Evolutionary conservation across 805 yeast genomes (phyloP).

Genomic region (Saccharomyces paradoxus): DNA sequence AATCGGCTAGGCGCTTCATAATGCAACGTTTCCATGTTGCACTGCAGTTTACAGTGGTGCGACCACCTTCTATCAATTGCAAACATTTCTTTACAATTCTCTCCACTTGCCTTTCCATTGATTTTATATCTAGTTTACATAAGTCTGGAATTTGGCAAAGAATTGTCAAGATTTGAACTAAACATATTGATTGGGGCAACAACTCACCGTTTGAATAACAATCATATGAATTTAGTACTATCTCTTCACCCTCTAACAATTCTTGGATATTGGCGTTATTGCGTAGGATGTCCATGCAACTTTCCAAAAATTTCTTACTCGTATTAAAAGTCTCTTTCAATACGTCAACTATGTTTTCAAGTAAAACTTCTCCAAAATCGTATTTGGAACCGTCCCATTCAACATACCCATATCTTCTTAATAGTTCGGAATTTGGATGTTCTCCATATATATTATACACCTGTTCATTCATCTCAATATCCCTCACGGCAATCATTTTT

Average conservation of each 20-base stretch:
- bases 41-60: constrained; percentile 35
- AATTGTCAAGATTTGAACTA: constrained; percentile 46
- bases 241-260: constrained; percentile 30
- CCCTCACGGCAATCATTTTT: constrained; percentile 62
- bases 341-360: constrained; percentile 29
- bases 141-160: constrained; percentile 25
- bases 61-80: constrained; percentile 47
- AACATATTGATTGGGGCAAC: constrained; percentile 46
- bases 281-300: constrained; percentile 28
- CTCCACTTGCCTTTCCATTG: constrained; percentile 31
- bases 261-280: constrained; percentile 30
- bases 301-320: constrained; percentile 29
- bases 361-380: constrained; percentile 74
- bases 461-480: constrained; percentile 60
- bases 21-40: constrained; percentile 25
- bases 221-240: constrained; percentile 54
- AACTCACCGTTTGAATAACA: constrained; percentile 51
- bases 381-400: constrained; percentile 61
- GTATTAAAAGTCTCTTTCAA: constrained; percentile 25
- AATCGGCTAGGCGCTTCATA: constrained; percentile 33
- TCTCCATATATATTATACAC: constrained; percentile 85
- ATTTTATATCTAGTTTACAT: constrained; percentile 10
- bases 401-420: constrained; percentile 87
- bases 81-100: constrained; percentile 52
- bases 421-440: constrained; percentile 80